These are phyloP conservation scores for Lupinus albus DNA, from an alignment of 306 rosid genomes.

Conservation along the genomic window DNA sequence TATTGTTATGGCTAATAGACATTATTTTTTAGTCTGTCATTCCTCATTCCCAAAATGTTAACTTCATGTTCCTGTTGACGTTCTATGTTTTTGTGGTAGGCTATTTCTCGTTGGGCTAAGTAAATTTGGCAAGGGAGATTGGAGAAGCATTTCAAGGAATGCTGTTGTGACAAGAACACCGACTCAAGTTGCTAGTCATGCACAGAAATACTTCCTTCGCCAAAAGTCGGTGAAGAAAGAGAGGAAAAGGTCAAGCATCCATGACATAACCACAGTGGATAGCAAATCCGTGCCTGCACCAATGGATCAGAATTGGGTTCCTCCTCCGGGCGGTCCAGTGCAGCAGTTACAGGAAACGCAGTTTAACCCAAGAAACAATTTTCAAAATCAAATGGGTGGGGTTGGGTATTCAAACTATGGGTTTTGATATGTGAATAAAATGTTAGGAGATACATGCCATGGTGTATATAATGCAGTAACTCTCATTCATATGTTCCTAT, in stretches of 20 bases:
- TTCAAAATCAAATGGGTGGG: slow-evolving; percentile 30
- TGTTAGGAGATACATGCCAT: neutral
- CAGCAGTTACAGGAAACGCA: slow-evolving; percentile 30
- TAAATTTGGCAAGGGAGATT: slow-evolving; percentile 86
- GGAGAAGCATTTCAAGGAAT: slow-evolving; percentile 95
- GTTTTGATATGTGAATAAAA: slow-evolving; percentile 35
- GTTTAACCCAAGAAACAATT: slow-evolving; percentile 17
- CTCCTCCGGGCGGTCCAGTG: slow-evolving; percentile 43
- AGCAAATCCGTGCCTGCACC: slow-evolving; percentile 45
- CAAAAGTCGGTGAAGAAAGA: slow-evolving; percentile 74
- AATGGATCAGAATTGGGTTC: slow-evolving; percentile 60
- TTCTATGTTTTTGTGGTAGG: slow-evolving; percentile 41
- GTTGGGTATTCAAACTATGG: slow-evolving; percentile 50
- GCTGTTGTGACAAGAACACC: slow-evolving; percentile 88
- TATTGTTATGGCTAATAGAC: too few relatives aligned
- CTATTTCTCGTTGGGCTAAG: slow-evolving; percentile 68
- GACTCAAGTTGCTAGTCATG: slow-evolving; percentile 96
- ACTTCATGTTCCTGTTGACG: slow-evolving; percentile 15
- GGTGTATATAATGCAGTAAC: slow-evolving; percentile 21
- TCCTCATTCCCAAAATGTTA: neutral
- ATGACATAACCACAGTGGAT: slow-evolving; percentile 81
- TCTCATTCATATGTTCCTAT: neutral
- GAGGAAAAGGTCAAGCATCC: slow-evolving; percentile 91
- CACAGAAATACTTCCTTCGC: slow-evolving; percentile 88
- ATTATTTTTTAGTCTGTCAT: neutral